Evolutionary conservation across 2,329 filamentous ascomycete genomes (phyloP), one percentile per base, ranked within the genome.

Genomic region (Penicillium sclerotigenum): DNA sequence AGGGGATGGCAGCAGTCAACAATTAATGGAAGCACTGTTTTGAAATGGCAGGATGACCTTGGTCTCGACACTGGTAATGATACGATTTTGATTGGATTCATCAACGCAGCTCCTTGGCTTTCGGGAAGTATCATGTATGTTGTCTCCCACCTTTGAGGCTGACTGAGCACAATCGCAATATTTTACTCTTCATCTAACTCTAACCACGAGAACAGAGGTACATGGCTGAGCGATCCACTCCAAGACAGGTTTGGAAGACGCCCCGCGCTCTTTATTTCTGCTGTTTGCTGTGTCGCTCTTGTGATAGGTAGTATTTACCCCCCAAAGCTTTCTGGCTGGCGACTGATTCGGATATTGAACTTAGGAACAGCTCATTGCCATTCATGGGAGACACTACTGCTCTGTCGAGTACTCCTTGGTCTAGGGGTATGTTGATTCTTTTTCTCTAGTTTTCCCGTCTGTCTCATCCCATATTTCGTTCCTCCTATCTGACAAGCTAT

Each of bases 211-310:
- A 8, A 18, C n/a, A 49, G 47, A 49, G 47, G 47, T 10, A 40
- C 47, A 10, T 66, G 64, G 64, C 22, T 65, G 9, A 65, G 63
- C 29, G 64, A 65, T 40, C 64, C 61, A 18, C 24, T 67, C 5
- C 63, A 65, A 26, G 60, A 65, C 24, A 45, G 8, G 11, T 60
- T 41, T 48, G 65, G 65, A 14, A 47, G 75, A 29, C 68, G 74
- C 3, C 71, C 70, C 2, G 71, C 71, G 0, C 74, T 77, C 24
- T 75, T 76, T 54, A 33, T 76, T 55, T 66, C 69, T 7, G 73
- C 71, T 2, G 49, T 76, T 2, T 68, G 71, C 24, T 49, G 47
- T 16, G 34, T 49, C 11, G 47, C 28, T 31, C 24, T 37, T 49
- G 47, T 49, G 18, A 40, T 49, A 40, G 47, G 47, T 50, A 31